Base-by-base conservation (phyloP, 108 stramenopile species). In the Bacterosira constricta region DNA sequence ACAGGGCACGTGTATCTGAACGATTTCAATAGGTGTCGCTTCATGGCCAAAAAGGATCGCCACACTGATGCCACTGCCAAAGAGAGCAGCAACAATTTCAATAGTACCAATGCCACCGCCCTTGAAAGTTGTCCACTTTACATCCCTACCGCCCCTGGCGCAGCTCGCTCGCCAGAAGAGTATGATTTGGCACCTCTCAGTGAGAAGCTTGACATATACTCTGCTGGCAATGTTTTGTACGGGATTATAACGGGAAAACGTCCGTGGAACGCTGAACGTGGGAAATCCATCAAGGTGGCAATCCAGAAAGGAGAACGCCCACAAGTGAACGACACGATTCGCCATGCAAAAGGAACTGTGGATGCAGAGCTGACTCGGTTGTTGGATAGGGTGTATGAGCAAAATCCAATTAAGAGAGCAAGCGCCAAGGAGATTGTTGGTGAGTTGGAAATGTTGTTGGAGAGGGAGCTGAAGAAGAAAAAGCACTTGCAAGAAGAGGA, bases 11-110 rank as follows among this genome's bases (percentile, higher is more conserved):
- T 95, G 20, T 89, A 88, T 50, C 35, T 95, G 32, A 95, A 92
- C 56, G 93, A 95, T 75, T 95, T 95, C 69, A 95, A 95, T 71
- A 83, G 93, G 6, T 95, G 93, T 73, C 85, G 93, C 9, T 88
- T 95, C 73, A 52, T 95, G 46, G 73, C 85, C 17, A 85, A 84
- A 56, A 66, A 63, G 63, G 58, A 72, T 32, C 39, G 13, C 6
- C 38, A 1, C 44, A 13, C 61, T 30, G 11, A 21, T 55, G 11
- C 29, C 5, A 45, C 15, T 36, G 29, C 52, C 25, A 67, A 10
- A 20, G 34, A 54, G 18, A 30, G 3, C 41, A 38, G 27, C 35
- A 62, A 44, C 21, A 27, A 23, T 17, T 36, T 4, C 31, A 41
- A 6, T 25, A 66, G 27, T n/a, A 31, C 35, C 1, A 51, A 68